These are phyloP conservation scores for Mycothermus thermophilus DNA, from an alignment of 495 filamentous ascomycete species.

Conservation along the genomic window DNA sequence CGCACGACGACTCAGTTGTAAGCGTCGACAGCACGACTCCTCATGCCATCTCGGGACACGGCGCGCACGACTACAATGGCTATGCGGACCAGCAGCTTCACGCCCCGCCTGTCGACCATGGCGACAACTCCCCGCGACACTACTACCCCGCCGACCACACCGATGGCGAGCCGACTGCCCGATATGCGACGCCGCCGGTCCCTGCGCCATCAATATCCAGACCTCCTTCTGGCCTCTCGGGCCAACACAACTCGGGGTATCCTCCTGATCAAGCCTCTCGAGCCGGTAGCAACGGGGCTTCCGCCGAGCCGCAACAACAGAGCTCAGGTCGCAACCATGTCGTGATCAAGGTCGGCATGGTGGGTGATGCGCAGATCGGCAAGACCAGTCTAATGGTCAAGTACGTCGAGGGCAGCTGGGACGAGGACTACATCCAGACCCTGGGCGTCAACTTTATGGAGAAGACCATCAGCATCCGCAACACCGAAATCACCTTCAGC, in stretches of 20 bases:
- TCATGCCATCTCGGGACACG: slow-evolving; percentile 12
- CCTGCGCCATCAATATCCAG: slow-evolving; percentile 27
- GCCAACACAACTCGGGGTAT: slow-evolving; percentile 19
- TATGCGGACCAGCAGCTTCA: slow-evolving; percentile 21
- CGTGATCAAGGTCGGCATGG: slow-evolving; percentile 99
- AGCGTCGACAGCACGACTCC: slow-evolving; percentile 24
- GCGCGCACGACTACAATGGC: slow-evolving; percentile 7
- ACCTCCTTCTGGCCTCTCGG: slow-evolving; percentile 38
- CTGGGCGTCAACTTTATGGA: slow-evolving; percentile 99
- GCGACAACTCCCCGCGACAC: slow-evolving; percentile 16
- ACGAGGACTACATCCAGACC: slow-evolving; percentile 99
- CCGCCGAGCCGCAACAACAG: slow-evolving; percentile 27
- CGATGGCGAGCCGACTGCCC: slow-evolving; percentile 25
- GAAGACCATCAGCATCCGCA: slow-evolving; percentile 97
- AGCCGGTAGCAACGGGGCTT: slow-evolving; percentile 24
- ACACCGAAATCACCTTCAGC: slow-evolving; percentile 98
- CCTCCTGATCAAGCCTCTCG: slow-evolving; percentile 21
- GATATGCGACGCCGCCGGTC: slow-evolving; percentile 28
- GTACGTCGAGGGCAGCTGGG: slow-evolving; percentile 97
- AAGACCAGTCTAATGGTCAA: slow-evolving; percentile 99
- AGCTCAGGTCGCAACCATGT: slow-evolving; percentile 63
- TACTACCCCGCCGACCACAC: slow-evolving; percentile 17
- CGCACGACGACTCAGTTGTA: slow-evolving; percentile 27
- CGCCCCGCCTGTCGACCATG: slow-evolving; percentile 27
- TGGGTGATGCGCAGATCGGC: slow-evolving; percentile 96